Evolutionary conservation across 2,329 filamentous ascomycete genomes (phyloP).

Genomic region (Pyrenophora graminea): DNA sequence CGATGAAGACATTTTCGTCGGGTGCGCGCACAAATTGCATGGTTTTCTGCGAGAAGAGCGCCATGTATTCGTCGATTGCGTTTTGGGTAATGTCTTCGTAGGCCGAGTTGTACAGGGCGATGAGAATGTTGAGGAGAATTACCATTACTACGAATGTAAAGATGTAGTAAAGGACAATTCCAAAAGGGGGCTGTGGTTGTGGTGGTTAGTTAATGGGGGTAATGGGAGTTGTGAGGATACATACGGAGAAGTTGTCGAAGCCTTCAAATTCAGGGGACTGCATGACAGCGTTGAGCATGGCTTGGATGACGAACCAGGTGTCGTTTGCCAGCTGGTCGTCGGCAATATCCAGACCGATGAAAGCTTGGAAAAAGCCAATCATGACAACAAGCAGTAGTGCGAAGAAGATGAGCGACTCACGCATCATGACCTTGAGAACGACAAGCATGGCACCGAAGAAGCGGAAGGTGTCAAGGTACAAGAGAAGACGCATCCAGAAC

Average conservation of each 20-base stretch:
- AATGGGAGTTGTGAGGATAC: background rate
- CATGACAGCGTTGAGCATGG: constrained; percentile 90
- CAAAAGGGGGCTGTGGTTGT: constrained; percentile 70
- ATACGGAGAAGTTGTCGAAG: constrained; percentile 79
- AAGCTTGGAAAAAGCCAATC: constrained; percentile 87
- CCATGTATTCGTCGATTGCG: constrained; percentile 93
- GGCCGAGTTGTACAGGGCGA: constrained; percentile 94
- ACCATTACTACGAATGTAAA: constrained; percentile 99
- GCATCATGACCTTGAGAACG: constrained; percentile 75
- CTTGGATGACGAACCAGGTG: constrained; percentile 73
- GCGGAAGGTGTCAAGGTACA: constrained; percentile 89
- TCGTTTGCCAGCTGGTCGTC: constrained; percentile 69
- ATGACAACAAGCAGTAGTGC: constrained; percentile 83
- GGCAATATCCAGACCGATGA: constrained; percentile 85
- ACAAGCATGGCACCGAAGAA: constrained; percentile 99
- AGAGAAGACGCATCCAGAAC: constrained; percentile 92
- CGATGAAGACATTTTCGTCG: constrained; percentile 97
- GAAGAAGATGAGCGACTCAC: constrained; percentile 88
- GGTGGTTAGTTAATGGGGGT: constrained; percentile 5
- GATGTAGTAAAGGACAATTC: constrained; percentile 92
- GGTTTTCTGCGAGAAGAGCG: constrained; percentile 89
- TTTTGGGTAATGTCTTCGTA: constrained; percentile 95
- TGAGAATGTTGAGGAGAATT: constrained; percentile 90
- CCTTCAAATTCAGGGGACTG: constrained; percentile 86
- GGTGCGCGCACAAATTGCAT: constrained; percentile 96